phyloP scores from a whole-genome alignment of 352 stramenopile species.

The Phytophthora constricta region DNA sequence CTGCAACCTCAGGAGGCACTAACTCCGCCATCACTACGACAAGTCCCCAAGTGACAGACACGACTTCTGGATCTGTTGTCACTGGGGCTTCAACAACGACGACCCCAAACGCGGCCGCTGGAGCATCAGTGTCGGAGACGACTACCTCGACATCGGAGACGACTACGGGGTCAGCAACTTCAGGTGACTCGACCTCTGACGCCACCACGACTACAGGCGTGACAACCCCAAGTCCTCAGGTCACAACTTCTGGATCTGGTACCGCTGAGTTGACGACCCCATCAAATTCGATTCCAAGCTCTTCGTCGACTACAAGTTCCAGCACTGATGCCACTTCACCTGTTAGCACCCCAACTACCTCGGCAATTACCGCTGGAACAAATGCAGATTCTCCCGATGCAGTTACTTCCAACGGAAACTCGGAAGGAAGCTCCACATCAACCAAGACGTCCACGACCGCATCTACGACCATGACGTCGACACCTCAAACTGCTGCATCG shows the following conservation, averaged over 20 bases:
- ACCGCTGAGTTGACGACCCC: too few relatives aligned
- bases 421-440: neutral
- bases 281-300: too few relatives aligned
- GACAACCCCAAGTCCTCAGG: conserved; percentile 6
- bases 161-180: neutral
- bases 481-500: neutral
- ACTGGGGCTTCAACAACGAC: too few relatives aligned
- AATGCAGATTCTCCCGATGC: neutral
- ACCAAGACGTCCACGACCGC: neutral
- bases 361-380: neutral
- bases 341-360: neutral
- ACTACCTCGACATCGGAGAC: conserved; percentile 4
- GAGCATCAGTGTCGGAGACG: too few relatives aligned
- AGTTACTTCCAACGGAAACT: neutral
- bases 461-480: neutral
- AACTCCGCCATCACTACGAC: too few relatives aligned
- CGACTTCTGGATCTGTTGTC: neutral
- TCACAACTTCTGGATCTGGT: too few relatives aligned
- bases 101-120: conserved; percentile 1
- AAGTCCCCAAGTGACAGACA: too few relatives aligned
- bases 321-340: neutral
- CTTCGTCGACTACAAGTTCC: neutral
- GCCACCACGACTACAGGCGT: neutral
- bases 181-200: neutral
- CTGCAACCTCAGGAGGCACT: too few relatives aligned